phyloP scores from a whole-genome alignment of 108 stramenopile species.

The Heterococcus sp. region DNA sequence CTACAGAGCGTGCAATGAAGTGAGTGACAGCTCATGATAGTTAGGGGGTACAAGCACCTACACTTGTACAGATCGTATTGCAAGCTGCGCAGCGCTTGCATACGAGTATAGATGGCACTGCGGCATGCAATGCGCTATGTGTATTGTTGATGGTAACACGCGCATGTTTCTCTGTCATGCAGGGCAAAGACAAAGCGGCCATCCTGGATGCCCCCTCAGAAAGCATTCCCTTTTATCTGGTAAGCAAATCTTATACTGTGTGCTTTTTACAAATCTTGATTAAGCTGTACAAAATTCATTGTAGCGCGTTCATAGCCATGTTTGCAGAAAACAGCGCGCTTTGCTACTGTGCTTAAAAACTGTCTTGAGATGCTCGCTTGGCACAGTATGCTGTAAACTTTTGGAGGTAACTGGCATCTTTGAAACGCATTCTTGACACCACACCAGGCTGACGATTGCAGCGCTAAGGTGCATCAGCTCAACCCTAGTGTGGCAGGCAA shows the following conservation, averaged over 20 bases:
- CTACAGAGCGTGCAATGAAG: not conserved
- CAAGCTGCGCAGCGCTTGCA: too few relatives aligned
- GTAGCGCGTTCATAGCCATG: not conserved
- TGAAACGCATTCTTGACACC: not conserved
- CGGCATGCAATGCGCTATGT: too few relatives aligned
- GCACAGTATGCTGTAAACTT: not conserved
- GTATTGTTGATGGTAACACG: too few relatives aligned
- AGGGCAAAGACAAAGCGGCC: slow-evolving; percentile 11
- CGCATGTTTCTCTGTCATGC: not conserved
- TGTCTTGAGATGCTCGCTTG: not conserved
- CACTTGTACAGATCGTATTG: too few relatives aligned
- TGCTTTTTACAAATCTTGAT: not conserved
- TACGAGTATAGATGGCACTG: too few relatives aligned
- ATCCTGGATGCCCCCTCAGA: slow-evolving; percentile 72
- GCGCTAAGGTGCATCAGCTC: slow-evolving; percentile 70
- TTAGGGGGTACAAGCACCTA: too few relatives aligned
- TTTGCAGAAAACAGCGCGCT: not conserved
- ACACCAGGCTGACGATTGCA: slow-evolving; percentile 51
- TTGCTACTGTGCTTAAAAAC: not conserved
- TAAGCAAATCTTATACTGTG: not conserved
- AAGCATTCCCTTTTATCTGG: slow-evolving; percentile 90
- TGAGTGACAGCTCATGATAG: not conserved
- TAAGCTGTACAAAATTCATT: not conserved
- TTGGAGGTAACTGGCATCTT: too few relatives aligned
- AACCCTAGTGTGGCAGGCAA: slow-evolving; percentile 60